Conservation (phyloP, 2,329 filamentous ascomycete species). For the Colletotrichum gloeosporioides region DNA sequence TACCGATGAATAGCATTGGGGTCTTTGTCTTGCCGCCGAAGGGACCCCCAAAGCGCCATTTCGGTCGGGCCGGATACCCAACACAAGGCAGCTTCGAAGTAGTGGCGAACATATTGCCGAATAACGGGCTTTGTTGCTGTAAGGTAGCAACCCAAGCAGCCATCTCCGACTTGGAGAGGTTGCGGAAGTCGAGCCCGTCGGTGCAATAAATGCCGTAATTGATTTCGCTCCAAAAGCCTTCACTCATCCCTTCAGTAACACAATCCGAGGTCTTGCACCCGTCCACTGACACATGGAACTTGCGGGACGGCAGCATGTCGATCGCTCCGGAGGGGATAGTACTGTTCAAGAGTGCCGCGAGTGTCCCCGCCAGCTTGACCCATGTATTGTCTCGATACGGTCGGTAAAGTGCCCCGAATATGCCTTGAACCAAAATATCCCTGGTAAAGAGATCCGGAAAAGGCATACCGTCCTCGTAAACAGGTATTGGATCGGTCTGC, state of each 20-base stretch:
- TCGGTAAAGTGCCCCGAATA: background rate
- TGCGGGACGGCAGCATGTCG: background rate
- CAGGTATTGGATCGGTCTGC: background rate
- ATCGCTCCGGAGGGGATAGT: background rate
- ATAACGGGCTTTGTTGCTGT: conserved; percentile 8
- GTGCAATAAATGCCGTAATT: conserved; percentile 34
- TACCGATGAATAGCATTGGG: background rate
- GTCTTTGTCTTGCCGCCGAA: conserved; percentile 22
- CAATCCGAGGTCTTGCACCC: background rate
- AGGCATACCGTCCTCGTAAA: background rate
- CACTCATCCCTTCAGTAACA: background rate
- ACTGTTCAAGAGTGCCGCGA: background rate
- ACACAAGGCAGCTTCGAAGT: conserved; percentile 37
- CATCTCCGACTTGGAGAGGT: conserved; percentile 28
- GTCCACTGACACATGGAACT: background rate
- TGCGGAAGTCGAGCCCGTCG: conserved; percentile 34
- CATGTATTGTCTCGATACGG: background rate
- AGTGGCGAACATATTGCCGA: background rate
- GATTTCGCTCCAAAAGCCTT: background rate
- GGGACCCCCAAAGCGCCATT: conserved; percentile 42
- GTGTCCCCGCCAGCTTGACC: background rate
- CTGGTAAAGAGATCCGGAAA: background rate
- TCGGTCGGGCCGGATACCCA: conserved; percentile 40
- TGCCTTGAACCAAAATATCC: background rate
- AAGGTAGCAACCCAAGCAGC: conserved; percentile 31